phyloP scores from a whole-genome alignment of 2,329 filamentous ascomycete genomes.

The Canariomyces notabilis region DNA sequence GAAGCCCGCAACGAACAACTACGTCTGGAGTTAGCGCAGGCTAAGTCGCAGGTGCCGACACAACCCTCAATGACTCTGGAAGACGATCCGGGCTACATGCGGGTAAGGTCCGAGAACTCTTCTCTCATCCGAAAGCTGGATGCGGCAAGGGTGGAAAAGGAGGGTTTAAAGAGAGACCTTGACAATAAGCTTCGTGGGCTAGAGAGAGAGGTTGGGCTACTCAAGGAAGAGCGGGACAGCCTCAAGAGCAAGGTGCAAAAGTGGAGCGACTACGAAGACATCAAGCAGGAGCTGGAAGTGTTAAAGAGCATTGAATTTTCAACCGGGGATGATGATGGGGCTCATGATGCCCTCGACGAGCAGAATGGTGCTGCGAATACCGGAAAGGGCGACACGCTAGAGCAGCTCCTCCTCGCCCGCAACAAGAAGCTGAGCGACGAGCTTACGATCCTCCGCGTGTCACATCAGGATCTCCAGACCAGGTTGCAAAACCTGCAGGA shows the following conservation, averaged over 20 bases:
- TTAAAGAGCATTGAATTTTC: conserved; percentile 97
- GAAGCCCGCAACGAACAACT: conserved; percentile 93
- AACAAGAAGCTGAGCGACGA: conserved; percentile 98
- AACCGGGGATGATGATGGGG: conserved; percentile 76
- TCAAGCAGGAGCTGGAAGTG: conserved; percentile 93
- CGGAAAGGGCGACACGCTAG: conserved; percentile 71
- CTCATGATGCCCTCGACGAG: conserved; percentile 24
- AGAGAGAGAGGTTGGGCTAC: conserved; percentile 69
- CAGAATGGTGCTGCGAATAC: conserved; percentile 49
- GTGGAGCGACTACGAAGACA: conserved; percentile 91
- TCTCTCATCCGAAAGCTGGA: conserved; percentile 87
- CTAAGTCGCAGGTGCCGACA: conserved; percentile 66
- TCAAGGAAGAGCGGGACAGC: conserved; percentile 75
- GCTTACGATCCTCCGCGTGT: conserved; percentile 85
- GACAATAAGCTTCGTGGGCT: conserved; percentile 71
- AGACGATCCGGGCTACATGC: conserved; percentile 84
- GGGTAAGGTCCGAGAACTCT: conserved; percentile 87
- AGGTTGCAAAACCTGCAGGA: conserved; percentile 77
- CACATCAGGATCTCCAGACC: conserved; percentile 83
- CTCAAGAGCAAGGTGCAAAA: conserved; percentile 78
- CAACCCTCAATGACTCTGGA: conserved; percentile 62
- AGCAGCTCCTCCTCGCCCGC: conserved; percentile 82
- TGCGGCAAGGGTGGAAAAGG: conserved; percentile 74
- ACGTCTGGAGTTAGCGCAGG: conserved; percentile 82
- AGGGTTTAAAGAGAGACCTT: conserved; percentile 69